Evolutionary conservation across 2,329 filamentous ascomycete species (phyloP).

Genomic region (Penicillium sp.): DNA sequence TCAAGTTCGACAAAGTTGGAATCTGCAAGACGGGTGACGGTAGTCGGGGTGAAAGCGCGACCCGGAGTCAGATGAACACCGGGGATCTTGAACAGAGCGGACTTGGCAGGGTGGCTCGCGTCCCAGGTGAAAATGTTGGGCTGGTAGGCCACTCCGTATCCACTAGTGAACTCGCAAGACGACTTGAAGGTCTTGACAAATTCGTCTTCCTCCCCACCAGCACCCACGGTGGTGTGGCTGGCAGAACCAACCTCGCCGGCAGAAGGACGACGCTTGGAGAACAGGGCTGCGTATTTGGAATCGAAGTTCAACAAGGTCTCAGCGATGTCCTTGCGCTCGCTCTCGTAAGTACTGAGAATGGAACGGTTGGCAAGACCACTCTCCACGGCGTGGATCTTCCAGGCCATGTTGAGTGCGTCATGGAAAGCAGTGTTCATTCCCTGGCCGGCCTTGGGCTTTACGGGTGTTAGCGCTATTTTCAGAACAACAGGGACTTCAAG

Average conservation of each 20-base stretch:
- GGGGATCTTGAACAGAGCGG: constrained; percentile 64
- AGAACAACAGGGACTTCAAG: not conserved
- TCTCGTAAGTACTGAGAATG: constrained; percentile 79
- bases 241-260: constrained; percentile 71
- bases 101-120: constrained; percentile 66
- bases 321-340: constrained; percentile 78
- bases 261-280: constrained; percentile 73
- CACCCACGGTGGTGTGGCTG: constrained; percentile 37
- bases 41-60: constrained; percentile 70
- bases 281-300: constrained; percentile 83
- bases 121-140: constrained; percentile 85
- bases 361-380: constrained; percentile 72
- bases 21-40: constrained; percentile 82
- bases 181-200: constrained; percentile 91
- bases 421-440: constrained; percentile 62
- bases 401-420: constrained; percentile 79
- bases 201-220: constrained; percentile 54
- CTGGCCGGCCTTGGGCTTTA: constrained; percentile 59
- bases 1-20: constrained; percentile 88
- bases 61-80: constrained; percentile 68
- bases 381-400: constrained; percentile 94
- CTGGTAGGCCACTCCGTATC: constrained; percentile 84
- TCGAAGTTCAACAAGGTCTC: constrained; percentile 84
- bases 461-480: not conserved
- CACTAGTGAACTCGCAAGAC: constrained; percentile 85